phyloP scores from a whole-genome alignment of 352 stramenopile species.

The Albugo laibachii region DNA sequence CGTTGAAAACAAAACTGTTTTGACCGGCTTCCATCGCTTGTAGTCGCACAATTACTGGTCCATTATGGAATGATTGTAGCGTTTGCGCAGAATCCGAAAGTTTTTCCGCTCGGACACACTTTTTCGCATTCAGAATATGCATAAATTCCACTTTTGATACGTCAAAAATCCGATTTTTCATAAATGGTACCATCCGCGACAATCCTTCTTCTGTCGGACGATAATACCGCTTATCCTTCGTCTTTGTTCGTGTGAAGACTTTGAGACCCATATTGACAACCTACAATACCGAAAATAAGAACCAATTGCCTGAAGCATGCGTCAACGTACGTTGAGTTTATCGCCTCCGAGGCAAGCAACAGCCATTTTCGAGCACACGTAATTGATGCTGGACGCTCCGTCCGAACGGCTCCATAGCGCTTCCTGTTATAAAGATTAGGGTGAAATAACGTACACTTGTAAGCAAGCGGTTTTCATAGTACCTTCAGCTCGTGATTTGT shows the following conservation, averaged over 20 bases:
- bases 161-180: slow-evolving; percentile 54
- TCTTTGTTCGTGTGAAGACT: slow-evolving; percentile 67
- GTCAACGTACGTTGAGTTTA: slow-evolving; percentile 28
- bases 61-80: slow-evolving; percentile 13
- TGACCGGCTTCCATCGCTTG: slow-evolving; percentile 7
- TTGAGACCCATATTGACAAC: slow-evolving; percentile 86
- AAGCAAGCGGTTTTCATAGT: not conserved
- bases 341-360: slow-evolving; percentile 38
- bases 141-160: slow-evolving; percentile 24
- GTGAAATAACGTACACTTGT: not conserved
- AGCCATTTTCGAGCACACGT: slow-evolving; percentile 49
- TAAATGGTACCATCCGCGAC: slow-evolving; percentile 65
- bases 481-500: slow-evolving; percentile 19
- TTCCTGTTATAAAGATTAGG: slow-evolving; percentile 5
- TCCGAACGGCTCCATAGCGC: slow-evolving; percentile 64
- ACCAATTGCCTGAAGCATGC: not conserved
- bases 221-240: slow-evolving; percentile 53
- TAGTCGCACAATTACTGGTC: slow-evolving; percentile 34
- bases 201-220: slow-evolving; percentile 76
- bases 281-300: slow-evolving; percentile 11
- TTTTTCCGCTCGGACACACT: slow-evolving; percentile 29
- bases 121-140: slow-evolving; percentile 19
- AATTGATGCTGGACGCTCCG: slow-evolving; percentile 51
- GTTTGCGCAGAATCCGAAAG: slow-evolving; percentile 19
- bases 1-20: slow-evolving; percentile 13